These are phyloP conservation scores for Holtermannia corniformis DNA, from an alignment of 768 basidiomycete species.

Conservation along the genomic window DNA sequence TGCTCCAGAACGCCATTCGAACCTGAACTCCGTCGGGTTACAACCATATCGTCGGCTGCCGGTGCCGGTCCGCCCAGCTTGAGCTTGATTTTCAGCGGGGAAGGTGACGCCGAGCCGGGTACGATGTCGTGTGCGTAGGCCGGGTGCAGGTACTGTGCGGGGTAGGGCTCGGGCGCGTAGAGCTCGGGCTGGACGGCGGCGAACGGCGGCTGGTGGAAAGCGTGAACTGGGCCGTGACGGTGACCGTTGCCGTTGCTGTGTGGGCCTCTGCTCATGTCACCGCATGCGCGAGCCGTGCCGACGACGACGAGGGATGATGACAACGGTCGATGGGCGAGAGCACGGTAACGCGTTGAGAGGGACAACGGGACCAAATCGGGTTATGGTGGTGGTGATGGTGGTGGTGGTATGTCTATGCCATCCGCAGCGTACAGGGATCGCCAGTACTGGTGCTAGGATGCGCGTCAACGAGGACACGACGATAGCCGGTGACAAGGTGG, in stretches of 20 bases:
- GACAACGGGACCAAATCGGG: too few species aligned
- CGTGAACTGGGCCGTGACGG: neutral
- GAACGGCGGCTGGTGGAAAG: neutral
- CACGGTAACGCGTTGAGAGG: too few species aligned
- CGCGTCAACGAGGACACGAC: constrained; percentile 57
- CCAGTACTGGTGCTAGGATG: constrained; percentile 47
- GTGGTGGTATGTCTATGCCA: too few species aligned
- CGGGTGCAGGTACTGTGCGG: neutral
- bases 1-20: neutral
- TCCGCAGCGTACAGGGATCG: too few species aligned
- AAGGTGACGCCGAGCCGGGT: neutral
- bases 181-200: neutral
- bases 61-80: neutral
- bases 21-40: neutral
- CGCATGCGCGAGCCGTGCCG: too few species aligned
- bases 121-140: neutral
- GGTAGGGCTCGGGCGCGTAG: neutral
- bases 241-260: neutral
- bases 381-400: too few species aligned
- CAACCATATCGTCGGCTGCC: neutral
- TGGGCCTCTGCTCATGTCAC: neutral
- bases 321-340: too few species aligned
- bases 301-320: too few species aligned
- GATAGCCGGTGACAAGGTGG: constrained; percentile 56
- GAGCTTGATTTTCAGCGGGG: neutral